Conservation (phyloP, 2,329 filamentous ascomycete species). For the Zymoseptoria pseudotritici region DNA sequence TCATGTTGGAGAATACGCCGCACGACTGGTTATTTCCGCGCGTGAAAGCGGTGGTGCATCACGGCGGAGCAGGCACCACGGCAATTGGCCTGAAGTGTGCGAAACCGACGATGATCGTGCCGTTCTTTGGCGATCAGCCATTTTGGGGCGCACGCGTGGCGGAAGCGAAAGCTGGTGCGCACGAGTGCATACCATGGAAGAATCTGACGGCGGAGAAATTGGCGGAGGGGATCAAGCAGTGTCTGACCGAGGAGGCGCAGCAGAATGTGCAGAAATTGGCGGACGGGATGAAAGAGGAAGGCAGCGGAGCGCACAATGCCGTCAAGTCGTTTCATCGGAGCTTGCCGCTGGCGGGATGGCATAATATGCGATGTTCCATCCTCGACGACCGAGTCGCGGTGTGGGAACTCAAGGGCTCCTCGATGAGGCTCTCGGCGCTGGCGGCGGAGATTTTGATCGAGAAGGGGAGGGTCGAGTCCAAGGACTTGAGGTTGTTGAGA, state of each 20-base stretch:
- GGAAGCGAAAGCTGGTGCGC: slow-evolving; percentile 56
- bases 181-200: slow-evolving; percentile 60
- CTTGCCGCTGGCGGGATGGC: slow-evolving; percentile 40
- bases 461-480: slow-evolving; percentile 55
- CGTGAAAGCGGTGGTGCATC: slow-evolving; percentile 61
- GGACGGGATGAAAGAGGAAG: slow-evolving; percentile 54
- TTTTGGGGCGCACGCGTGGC: slow-evolving; percentile 70
- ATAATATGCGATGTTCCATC: slow-evolving; percentile 59
- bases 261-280: slow-evolving; percentile 54
- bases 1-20: slow-evolving; percentile 65
- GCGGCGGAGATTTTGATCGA: slow-evolving; percentile 60
- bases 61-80: slow-evolving; percentile 71
- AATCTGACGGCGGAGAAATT: slow-evolving; percentile 55
- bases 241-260: slow-evolving; percentile 54
- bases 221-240: slow-evolving; percentile 63
- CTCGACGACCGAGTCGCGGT: slow-evolving; percentile 55
- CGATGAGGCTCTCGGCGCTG: slow-evolving; percentile 53
- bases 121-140: slow-evolving; percentile 72
- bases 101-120: slow-evolving; percentile 67
- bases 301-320: slow-evolving; percentile 63
- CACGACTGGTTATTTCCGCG: slow-evolving; percentile 71
- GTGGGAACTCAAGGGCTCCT: slow-evolving; percentile 58
- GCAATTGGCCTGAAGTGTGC: slow-evolving; percentile 66
- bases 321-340: slow-evolving; percentile 59
- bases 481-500: slow-evolving; percentile 54